Conservation (phyloP, 2,329 filamentous ascomycete genomes). For the Alternaria infectoria region DNA sequence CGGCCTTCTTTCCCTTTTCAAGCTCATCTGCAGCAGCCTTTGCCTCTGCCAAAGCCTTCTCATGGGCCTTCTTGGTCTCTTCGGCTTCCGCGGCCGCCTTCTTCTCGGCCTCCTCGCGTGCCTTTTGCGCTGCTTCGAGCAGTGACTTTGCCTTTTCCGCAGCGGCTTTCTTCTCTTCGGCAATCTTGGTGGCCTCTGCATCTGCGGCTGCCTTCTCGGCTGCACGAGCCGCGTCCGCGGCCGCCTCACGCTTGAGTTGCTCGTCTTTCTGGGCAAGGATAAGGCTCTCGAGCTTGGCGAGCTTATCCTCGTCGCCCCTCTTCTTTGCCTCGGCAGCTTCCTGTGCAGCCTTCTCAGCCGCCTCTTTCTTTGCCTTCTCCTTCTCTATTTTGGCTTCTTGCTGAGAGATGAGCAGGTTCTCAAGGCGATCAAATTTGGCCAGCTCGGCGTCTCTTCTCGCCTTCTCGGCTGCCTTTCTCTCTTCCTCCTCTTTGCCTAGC, state of each 20-base stretch:
- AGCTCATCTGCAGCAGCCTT: constrained; percentile 51
- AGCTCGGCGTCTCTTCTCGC: constrained; percentile 41
- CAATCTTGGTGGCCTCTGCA: constrained; percentile 58
- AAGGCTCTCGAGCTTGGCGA: constrained; percentile 46
- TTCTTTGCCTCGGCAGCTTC: constrained; percentile 41
- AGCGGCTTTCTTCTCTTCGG: constrained; percentile 53
- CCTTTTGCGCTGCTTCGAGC: constrained; percentile 40
- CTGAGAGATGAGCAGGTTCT: constrained; percentile 44
- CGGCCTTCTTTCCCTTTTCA: constrained; percentile 56
- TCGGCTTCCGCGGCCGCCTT: constrained; percentile 42
- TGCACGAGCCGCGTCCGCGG: constrained; percentile 37
- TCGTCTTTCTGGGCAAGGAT: constrained; percentile 52
- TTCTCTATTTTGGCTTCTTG: constrained; percentile 46
- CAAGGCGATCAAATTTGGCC: constrained; percentile 46
- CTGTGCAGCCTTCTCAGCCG: constrained; percentile 38
- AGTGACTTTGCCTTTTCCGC: constrained; percentile 36
- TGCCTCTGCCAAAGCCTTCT: constrained; percentile 55
- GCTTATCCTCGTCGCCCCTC: constrained; percentile 45
- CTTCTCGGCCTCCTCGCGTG: constrained; percentile 41
- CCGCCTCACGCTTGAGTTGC: constrained; percentile 46
- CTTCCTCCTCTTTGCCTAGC: constrained; percentile 38
- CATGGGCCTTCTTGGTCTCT: constrained; percentile 52
- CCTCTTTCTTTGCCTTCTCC: constrained; percentile 44
- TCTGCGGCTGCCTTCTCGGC: constrained; percentile 57
- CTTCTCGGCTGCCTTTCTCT: constrained; percentile 34